Evolutionary conservation across 1,284 basidiomycete genomes (phyloP), one percentile per base, ranked within the genome.

Genomic region (Earliella scabrosa): DNA sequence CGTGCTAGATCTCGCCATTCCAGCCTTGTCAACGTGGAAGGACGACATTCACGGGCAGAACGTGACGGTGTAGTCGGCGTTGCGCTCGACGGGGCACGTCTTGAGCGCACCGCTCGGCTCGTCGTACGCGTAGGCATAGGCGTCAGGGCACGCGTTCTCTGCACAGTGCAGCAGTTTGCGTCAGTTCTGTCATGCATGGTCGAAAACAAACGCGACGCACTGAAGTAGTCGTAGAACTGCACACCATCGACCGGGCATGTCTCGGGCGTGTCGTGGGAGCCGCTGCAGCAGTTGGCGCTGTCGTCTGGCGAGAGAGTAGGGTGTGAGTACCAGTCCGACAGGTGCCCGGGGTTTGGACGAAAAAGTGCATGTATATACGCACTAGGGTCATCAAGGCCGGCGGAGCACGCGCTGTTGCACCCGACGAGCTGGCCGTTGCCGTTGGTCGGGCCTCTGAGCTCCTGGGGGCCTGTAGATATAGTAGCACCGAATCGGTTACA

Each of bases 341-440:
- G 43, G 18, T 13, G 40, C 11, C 14, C n/a, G 9, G 23, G 13
- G 13, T 18, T 1, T 36, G 2, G 23, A n/a, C 14, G 26, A n/a
- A 3, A 26, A 13, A 18, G 16, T 9, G 8, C 11, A 39, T n/a
- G 16, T 27, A n/a, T 40, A 31, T 3, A 64, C 70, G 14, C 59
- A 76, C 77, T 29, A 40, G 73, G 77, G 63, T 81, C 76, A 18
- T 71, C 71, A 29, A 86, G 71, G 61, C 84, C 82, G 13, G 83
- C 83, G 1, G 68, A 61, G 68, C 86, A 88, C 2, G 86, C 81
- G 48, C 78, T 81, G 67, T 79, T 80, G 74, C 85, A 86, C 7
- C 83, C 85, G 24, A 83, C 76, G 4, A 77, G 77, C 66, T 74
- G 73, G 7, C 86, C 85, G 29, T 71, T 67, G 3, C 77, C 71